These are phyloP conservation scores for Trametes coccinea DNA, from an alignment of 768 basidiomycete genomes.

Conservation along the genomic window DNA sequence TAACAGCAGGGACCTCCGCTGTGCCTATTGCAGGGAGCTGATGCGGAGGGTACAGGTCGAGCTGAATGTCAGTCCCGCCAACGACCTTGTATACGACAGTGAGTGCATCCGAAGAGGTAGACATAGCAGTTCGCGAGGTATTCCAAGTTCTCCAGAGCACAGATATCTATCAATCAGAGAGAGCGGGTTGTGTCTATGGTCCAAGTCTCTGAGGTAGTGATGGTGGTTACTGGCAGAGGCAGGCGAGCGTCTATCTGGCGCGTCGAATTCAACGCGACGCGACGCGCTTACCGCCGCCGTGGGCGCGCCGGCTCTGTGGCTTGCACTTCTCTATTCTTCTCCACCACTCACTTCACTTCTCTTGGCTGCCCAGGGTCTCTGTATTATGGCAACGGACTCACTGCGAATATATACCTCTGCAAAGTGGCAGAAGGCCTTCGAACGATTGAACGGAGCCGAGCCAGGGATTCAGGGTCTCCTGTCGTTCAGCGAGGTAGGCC, in stretches of 20 bases:
- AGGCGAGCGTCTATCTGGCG: too few relatives aligned
- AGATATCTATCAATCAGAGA: neutral
- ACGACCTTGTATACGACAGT: constrained; percentile 40
- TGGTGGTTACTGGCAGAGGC: too few relatives aligned
- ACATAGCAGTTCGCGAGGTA: neutral
- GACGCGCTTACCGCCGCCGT: neutral
- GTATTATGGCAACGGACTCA: constrained; percentile 23
- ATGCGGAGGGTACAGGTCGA: constrained; percentile 38
- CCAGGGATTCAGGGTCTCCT: constrained; percentile 38
- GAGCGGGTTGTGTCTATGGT: neutral
- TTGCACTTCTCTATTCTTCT: neutral
- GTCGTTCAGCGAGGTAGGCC: constrained; percentile 58
- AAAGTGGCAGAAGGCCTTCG: constrained; percentile 34
- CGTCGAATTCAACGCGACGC: constrained; percentile 4
- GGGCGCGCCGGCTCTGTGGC: neutral
- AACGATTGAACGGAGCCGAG: constrained; percentile 31
- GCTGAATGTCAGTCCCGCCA: constrained; percentile 26
- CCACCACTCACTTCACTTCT: neutral
- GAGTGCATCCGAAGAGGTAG: constrained; percentile 6
- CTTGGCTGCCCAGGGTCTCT: neutral
- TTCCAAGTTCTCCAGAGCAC: neutral
- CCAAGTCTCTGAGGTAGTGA: too few relatives aligned
- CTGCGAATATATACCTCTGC: constrained; percentile 25
- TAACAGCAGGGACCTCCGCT: constrained; percentile 30
- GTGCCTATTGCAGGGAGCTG: neutral